phyloP scores from a whole-genome alignment of 2,329 filamentous ascomycete species.

The Ophiocordyceps polyrhachis-furcata region DNA sequence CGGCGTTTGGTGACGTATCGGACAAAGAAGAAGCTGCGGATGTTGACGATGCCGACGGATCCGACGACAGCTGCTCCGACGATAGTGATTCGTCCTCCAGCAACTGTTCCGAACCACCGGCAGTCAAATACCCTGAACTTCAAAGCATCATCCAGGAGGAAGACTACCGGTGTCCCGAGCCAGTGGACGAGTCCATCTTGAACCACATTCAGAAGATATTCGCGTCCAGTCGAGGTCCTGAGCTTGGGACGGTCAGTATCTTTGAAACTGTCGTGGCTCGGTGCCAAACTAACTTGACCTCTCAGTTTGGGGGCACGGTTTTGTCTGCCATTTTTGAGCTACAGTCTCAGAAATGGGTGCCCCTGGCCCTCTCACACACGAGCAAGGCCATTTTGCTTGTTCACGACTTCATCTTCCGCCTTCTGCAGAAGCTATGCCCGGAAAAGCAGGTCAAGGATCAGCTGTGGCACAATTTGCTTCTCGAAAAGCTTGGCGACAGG shows the following conservation, averaged over 20 bases:
- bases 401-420: constrained; percentile 28
- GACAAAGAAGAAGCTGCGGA: no score
- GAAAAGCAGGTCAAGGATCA: constrained; percentile 22
- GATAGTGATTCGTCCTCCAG: no score
- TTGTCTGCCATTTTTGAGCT: constrained; percentile 28
- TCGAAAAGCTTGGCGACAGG: constrained; percentile 22
- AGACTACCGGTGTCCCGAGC: neutral
- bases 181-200: neutral
- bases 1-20: no score
- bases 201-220: constrained; percentile 9
- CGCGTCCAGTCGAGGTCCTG: constrained; percentile 1
- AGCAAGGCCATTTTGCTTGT: constrained; percentile 29
- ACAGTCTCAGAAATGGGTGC: constrained; percentile 34
- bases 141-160: constrained; percentile 1
- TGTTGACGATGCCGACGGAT: no score
- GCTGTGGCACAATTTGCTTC: constrained; percentile 22
- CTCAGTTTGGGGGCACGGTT: constrained; percentile 18
- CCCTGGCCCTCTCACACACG: constrained; percentile 27
- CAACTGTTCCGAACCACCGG: neutral
- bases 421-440: constrained; percentile 23
- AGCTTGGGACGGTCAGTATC: constrained; percentile 1
- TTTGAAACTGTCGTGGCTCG: neutral
- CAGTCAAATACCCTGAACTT: constrained; percentile 1
- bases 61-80: no score
- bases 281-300: neutral